These are phyloP conservation scores for Thermothelomyces thermophilus DNA, from an alignment of 2,329 filamentous ascomycete genomes.

Conservation along the genomic window DNA sequence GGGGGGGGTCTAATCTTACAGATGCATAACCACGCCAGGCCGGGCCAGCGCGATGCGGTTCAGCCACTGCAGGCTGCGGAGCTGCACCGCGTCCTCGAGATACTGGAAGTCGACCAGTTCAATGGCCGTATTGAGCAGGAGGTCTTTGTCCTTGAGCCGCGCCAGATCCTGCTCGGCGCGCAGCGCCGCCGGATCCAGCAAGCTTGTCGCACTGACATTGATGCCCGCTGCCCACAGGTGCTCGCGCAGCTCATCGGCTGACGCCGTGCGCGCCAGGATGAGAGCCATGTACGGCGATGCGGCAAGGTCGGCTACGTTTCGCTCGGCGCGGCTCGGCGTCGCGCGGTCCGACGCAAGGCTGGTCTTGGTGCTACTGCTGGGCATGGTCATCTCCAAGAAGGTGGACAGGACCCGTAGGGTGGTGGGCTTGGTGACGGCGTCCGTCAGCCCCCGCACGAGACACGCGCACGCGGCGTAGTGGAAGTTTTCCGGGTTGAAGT, in stretches of 20 bases:
- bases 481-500: constrained; percentile 58
- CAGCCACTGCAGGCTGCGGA: constrained; percentile 53
- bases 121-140: constrained; percentile 57
- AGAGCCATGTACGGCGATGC: constrained; percentile 55
- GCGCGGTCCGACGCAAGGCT: background rate
- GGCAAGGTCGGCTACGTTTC: constrained; percentile 28
- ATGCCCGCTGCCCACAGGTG: constrained; percentile 55
- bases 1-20: constrained; percentile 39
- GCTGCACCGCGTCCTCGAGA: constrained; percentile 56
- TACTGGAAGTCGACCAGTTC: constrained; percentile 60
- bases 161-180: constrained; percentile 38
- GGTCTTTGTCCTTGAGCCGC: constrained; percentile 51
- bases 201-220: constrained; percentile 29
- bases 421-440: constrained; percentile 52
- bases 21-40: constrained; percentile 49
- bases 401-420: constrained; percentile 56
- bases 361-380: background rate
- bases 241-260: constrained; percentile 54
- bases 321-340: constrained; percentile 7
- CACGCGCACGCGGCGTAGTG: constrained; percentile 61
- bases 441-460: constrained; percentile 57
- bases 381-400: constrained; percentile 48
- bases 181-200: constrained; percentile 29
- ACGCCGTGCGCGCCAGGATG: constrained; percentile 50
- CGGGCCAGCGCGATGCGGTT: constrained; percentile 48